Evolutionary conservation across 2,329 filamentous ascomycete genomes (phyloP), one percentile per base, ranked within the genome.

Genomic region (Lasiodiplodia theobromae): DNA sequence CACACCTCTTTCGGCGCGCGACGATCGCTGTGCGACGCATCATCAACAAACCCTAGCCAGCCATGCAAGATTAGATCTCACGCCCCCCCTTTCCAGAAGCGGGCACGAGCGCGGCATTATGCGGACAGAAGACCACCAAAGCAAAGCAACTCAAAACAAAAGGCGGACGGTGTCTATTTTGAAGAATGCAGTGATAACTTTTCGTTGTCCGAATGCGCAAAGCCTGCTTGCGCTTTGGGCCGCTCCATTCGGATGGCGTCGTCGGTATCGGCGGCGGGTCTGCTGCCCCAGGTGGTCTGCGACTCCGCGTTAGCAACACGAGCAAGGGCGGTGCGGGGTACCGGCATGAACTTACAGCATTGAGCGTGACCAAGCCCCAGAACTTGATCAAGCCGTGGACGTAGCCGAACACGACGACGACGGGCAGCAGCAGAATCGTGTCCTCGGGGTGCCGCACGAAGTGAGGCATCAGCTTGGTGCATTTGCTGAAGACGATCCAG

Each of bases 211-310:
- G 23, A 31, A 31, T 34, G 51, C 37, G 23, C 57, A 57, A 56
- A 37, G 67, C 62, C 53, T 31, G 51, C 53, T 31, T 51, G 62
- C 54, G 47, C 47, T 47, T 63, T 64, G 37, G 67, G 67, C 37
- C 57, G 67, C 52, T 56, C 67, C 78, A 80, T 79, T 69, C 78
- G 75, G 69, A 80, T 76, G 71, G 79, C 78, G 71, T 80, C 78
- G 74, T 96, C 92, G 73, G 91, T 87, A 80, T 97, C 94, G 77
- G 93, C 94, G 74, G 96, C 94, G 74, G 93, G 92, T 80, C 94
- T 91, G 82, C 93, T 97, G 77, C 94, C 94, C 94, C 94, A 97
- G 65, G 94, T 95, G 54, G 94, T 97, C 94, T 97, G 77, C 69
- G 64, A 56, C 69, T 71, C 40, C 25, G 53, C 4, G 66, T 71